These are phyloP conservation scores for Calonectria pauciramosa DNA, from an alignment of 2,329 filamentous ascomycete genomes.

Conservation along the genomic window DNA sequence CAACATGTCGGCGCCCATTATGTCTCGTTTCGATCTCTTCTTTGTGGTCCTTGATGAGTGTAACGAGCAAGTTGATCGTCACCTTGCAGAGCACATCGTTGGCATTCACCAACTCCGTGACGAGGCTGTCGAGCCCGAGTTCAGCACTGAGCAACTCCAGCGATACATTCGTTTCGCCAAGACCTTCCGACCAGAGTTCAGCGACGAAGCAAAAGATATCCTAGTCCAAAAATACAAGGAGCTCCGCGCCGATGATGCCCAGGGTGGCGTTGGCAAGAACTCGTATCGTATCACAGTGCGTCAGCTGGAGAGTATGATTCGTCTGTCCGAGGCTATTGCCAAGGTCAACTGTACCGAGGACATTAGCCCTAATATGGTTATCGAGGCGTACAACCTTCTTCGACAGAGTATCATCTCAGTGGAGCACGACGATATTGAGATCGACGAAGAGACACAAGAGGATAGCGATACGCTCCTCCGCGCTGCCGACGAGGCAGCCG, in stretches of 20 bases:
- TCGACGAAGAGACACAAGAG: constrained; percentile 78
- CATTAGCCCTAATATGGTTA: constrained; percentile 85
- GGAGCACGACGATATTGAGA: constrained; percentile 96
- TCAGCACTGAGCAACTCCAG: constrained; percentile 95
- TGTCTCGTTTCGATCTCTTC: constrained; percentile 99
- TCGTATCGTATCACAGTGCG: constrained; percentile 98
- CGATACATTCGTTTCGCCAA: constrained; percentile 96
- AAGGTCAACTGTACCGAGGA: constrained; percentile 98
- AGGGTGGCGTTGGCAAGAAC: constrained; percentile 93
- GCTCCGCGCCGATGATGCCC: constrained; percentile 90
- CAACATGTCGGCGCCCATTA: constrained; percentile 99
- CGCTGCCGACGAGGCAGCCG: constrained; percentile 57
- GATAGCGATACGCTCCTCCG: constrained; percentile 61
- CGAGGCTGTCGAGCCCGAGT: constrained; percentile 90
- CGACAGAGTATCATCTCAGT: constrained; percentile 97
- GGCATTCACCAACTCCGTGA: constrained; percentile 93
- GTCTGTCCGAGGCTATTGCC: constrained; percentile 95
- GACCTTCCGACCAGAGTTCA: constrained; percentile 95
- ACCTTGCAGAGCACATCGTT: constrained; percentile 95
- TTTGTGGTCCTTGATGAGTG: constrained; percentile 98
- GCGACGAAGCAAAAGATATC: constrained; percentile 84
- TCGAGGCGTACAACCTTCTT: constrained; percentile 91
- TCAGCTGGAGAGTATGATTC: constrained; percentile 96
- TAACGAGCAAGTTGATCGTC: constrained; percentile 90
- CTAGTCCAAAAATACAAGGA: constrained; percentile 97